Conservation (phyloP, 495 filamentous ascomycete genomes). For the Parathielavia hyrcaniae region DNA sequence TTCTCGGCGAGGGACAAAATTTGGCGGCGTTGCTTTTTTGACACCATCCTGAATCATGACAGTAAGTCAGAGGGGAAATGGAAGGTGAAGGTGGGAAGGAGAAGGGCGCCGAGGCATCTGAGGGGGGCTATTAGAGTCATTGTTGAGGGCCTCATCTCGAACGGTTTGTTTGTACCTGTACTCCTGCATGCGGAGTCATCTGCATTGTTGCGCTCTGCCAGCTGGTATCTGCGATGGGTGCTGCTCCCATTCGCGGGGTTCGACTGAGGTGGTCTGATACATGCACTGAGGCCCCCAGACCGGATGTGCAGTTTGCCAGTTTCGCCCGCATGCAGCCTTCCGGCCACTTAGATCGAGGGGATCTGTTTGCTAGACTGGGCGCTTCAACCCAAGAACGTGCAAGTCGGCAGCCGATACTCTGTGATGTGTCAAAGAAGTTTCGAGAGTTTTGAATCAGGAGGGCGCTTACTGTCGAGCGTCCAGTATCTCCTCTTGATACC, state of each 20-base stretch:
- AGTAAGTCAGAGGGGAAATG: background rate
- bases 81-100: background rate
- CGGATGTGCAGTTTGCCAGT: constrained; percentile 1
- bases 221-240: background rate
- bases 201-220: constrained; percentile 6
- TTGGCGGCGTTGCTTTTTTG: background rate
- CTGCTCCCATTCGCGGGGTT: constrained; percentile 14
- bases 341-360: background rate
- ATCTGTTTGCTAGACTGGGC: background rate
- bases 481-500: constrained; percentile 85
- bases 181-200: background rate
- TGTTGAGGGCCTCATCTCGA: background rate
- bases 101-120: background rate
- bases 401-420: constrained; percentile 49
- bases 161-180: constrained; percentile 3
- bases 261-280: background rate
- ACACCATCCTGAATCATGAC: background rate
- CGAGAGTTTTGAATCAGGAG: background rate
- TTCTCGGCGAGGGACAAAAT: constrained; percentile 18
- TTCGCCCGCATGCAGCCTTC: background rate
- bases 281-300: constrained; percentile 22
- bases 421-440: constrained; percentile 16
- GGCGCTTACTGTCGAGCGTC: constrained; percentile 59
- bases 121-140: background rate
- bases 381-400: constrained; percentile 53